Evolutionary conservation across 1,284 basidiomycete genomes (phyloP), one percentile per base, ranked within the genome.

Genomic region (Tetrapyrgos nigripes): DNA sequence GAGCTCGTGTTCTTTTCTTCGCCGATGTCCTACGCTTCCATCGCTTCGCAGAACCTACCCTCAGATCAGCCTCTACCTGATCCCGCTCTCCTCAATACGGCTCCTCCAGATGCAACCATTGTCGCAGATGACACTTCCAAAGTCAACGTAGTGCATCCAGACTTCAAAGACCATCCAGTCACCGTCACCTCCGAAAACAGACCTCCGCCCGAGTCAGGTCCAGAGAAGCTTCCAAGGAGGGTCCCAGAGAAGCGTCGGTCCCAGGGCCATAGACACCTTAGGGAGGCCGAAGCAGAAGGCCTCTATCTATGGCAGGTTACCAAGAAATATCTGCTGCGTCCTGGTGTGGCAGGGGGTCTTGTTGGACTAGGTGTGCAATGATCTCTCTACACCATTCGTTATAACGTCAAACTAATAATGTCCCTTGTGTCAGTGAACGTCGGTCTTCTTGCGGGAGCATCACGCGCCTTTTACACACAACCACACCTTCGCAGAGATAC

Each of bases 271-370:
- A 71, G 73, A 37, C 71, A 73, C 40, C 46, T 79, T 23, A 72
- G 83, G 55, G 81, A 86, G 60, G 83, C 79, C 5, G 83, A 88
- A 68, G 77, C 78, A 43, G 84, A 86, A 65, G 77, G 82, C 13
- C 70, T 73, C 24, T 78, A 84, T 47, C 69, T 87, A 27, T 89
- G 84, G 83, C 76, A 83, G 17, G 70, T 81, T 57, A 75, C 84
- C 24, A 88, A 87, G 68, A 79, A 86, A 43, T 82, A 84, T 59
- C 63, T 93, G 28, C 75, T 92, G 57, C 82, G 84, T 28, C 91
- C 91, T 19, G 83, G 84, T 31, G 85, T 91, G 54, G 87, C 88
- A 6, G 89, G 91, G 46, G 91, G 92, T 47, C 75, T 92, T 21
- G 64, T 93, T 62, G 91, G 91, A 55, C 73, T 93, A 37, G 79